Base-by-base conservation (phyloP, 257 asterid genomes). In the Solanum bulbocastanum region DNA sequence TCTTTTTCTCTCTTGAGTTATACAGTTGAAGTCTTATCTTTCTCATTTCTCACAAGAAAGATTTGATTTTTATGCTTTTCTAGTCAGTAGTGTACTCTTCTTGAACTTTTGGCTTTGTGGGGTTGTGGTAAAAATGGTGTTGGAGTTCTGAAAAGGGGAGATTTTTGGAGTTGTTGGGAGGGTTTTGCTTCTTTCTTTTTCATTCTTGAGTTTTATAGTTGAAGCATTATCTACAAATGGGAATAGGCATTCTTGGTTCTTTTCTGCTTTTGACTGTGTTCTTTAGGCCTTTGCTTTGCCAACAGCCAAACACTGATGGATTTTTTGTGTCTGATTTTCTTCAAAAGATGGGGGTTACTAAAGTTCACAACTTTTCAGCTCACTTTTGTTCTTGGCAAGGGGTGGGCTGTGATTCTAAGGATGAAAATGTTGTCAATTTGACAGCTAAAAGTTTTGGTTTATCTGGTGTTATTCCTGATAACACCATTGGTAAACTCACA, bases 391-490 rank as follows among this genome's bases (percentile, higher is more conserved):
- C 93, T 85, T 96, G 97, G 98, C 90, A 88, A 90, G 95, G 96
- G 30, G 95, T 97, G 52, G 85, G 85, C 66, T 97, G 99, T 92
- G 99, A 94, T 91, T 89, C 86, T 8, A 87, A 91, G 32, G 92
- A 89, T 42, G 95, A 90, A 78, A 91, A 89, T 87, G 92, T 94
- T 37, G 92, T 95, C 18, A 91, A 91, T 66, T 83, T 97, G 39
- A 92, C 87, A 73, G 89, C 86, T 82, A 92, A 96, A 65, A 94
- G 96, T 44, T 89, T 93, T 86, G 97, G 97, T 68, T 91, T 97
- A 85, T 93, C 96, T 78, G 99, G 99, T 88, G 86, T 87, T 65
- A 91, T 97, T 82, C 98, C 98, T 83, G 99, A 97, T 72, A 89
- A 89, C 91, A 95, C 99, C 78, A 91, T 97, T 86, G 98, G 98